Evolutionary conservation across 805 yeast species (phyloP), one percentile per base, ranked within the genome.

Genomic region (Cyberlindnera galapagoensis): DNA sequence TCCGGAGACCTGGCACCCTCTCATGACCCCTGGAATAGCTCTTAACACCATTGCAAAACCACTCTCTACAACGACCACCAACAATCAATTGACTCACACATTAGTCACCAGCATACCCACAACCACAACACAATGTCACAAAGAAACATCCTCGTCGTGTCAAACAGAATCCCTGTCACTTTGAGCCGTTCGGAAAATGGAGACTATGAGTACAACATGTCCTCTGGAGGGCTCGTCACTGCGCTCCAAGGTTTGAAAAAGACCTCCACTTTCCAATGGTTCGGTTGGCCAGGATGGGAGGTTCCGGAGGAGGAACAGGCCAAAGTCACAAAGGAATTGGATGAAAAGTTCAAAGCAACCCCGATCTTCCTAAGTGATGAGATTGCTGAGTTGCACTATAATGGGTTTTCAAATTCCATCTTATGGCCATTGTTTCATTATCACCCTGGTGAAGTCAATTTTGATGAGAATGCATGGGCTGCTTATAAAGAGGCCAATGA

Each of bases 381-480:
- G 40, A 70, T 92, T 42, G 97, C 97, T 1, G 97, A 92, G 51
- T 67, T 92, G 44, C 97, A 92, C 61, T 92, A 92, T 62, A 92
- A 94, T 55, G 98, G 97, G 19, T 92, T 94, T 59, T 74, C 86
- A 42, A 92, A 92, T 59, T 82, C 94, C 11, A 92, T 92, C 42
- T 63, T 92, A 43, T 92, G 99, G 99, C 99, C 99, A 1, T 62
- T 94, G 40, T 92, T 92, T 65, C 99, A 92, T 57, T 92, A 92
- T 60, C 98, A 92, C 54, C 98, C 99, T 1, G 98, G 97, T 40
- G 98, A 94, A 58, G 92, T 94, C 82, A 88, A 85, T 55, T 92
- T 92, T 52, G 98, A 92, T 59, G 98, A 92, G 56, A 76, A 75
- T 40, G 95, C 97, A 2, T 92, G 98, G 98, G 88, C 88, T 33